Base-by-base conservation (phyloP, 805 yeast species). In the Hanseniaspora clermontiae region DNA sequence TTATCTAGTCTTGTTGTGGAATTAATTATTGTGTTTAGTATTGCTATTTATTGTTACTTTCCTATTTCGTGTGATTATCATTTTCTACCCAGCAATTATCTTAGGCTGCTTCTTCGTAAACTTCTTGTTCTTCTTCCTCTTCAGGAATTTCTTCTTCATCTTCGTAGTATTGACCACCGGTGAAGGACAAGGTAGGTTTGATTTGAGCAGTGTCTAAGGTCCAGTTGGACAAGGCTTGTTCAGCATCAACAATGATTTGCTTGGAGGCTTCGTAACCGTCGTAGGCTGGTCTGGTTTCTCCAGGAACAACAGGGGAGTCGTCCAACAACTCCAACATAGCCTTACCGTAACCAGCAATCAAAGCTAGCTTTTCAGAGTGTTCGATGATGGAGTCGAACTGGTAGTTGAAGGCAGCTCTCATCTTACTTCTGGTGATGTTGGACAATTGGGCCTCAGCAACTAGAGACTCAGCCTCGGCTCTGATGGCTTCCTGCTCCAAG, bases 401-500 rank as follows among this genome's bases (percentile, higher is more conserved):
- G 76, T 91, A 90, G 77, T 86, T 83, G 80, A 87, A 93, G 56
- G 97, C 95, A 63, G 96, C 93, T 84, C 93, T 93, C 70, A 91
- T 79, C 78, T 90, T 90, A 76, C 90, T 97, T 74, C 98, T 87
- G 66, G 97, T 91, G 74, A 93, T 91, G 77, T 91, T 91, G 61
- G 96, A 87, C 70, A 91, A 82, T 78, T 91, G 98, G 59, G 97
- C 97, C 78, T 91, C 98, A 59, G 98, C 98, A 66, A 91, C 98
- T 65, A 91, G 82, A 52, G 96, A 88, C 77, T 93, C 97, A 63
- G 97, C 97, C 78, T 91, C 98, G 53, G 97, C 97, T 74, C 98
- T 84, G 63, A 93, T 97, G 70, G 93, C 81, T 76, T 93, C 97
- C 77, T 93, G 97, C 79, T 91, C 98, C 72, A 91, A 81, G 56